A percentile compares a stretch with the other conserved stretches of the same genome.
Evolutionary conservation across 1,139 yeast genomes (phyloP).

Genomic region (Diutina siamensis): DNA sequence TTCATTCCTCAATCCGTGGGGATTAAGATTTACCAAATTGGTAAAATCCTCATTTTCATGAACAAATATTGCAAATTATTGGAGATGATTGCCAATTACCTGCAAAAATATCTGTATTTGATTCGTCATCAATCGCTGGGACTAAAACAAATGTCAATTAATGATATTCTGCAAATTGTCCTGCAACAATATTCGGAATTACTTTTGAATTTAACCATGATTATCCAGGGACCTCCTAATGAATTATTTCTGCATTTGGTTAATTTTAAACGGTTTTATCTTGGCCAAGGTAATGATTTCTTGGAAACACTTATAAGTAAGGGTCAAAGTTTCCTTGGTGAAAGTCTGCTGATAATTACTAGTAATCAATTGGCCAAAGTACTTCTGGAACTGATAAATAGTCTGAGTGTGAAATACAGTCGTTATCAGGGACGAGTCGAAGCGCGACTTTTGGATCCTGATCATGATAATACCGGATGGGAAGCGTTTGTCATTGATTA

Average conservation of each 20-base stretch:
- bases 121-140: conserved; percentile 21
- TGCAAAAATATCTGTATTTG: conserved; percentile 23
- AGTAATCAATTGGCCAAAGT: conserved; percentile 57
- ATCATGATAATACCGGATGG: conserved; percentile 14
- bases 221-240: conserved; percentile 36
- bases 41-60: conserved; percentile 64
- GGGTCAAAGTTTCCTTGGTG: conserved; percentile 43
- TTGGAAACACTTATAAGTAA: conserved; percentile 50
- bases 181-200: conserved; percentile 47
- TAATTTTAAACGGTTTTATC: conserved; percentile 53
- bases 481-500: neutral
- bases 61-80: conserved; percentile 50
- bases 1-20: conserved; percentile 37
- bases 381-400: conserved; percentile 53
- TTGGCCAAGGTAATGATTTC: conserved; percentile 72
- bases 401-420: conserved; percentile 46
- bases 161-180: conserved; percentile 23
- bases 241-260: conserved; percentile 42
- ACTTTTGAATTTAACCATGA: conserved; percentile 37
- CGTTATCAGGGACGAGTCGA: conserved; percentile 41
- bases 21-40: conserved; percentile 56
- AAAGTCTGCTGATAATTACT: conserved; percentile 52
- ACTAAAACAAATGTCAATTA: conserved; percentile 20
- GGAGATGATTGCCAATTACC: conserved; percentile 41
- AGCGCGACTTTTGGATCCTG: conserved; percentile 63